Base-by-base conservation (phyloP, 1,139 yeast genomes). In the Hanseniaspora sp. region DNA sequence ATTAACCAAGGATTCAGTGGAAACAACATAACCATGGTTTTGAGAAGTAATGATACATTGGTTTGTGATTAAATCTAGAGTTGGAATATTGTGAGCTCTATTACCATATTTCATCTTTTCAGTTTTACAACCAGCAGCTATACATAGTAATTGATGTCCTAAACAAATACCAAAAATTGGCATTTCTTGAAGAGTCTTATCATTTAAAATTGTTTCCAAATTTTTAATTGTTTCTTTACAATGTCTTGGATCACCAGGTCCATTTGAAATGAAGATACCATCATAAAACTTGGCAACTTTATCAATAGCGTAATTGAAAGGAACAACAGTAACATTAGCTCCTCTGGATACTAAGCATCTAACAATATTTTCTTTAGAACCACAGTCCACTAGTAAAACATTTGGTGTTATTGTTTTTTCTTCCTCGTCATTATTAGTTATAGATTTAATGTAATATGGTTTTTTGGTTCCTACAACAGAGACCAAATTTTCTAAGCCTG, bases 171-270 rank as follows among this genome's bases (percentile, higher is more conserved):
- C 98, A 67, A 92, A 90, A 60, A 92, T 86, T 56, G 98, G 98
- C 59, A 94, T 79, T 43, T 85, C 78, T 59, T 74, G 76, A 46
- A 69, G 66, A 53, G 66, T 64, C 9, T 56, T 55, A 57, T 77
- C 67, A 46, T 77, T 77, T 82, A 92, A 82, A 56, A 94, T 79
- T 66, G 79, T 74, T 65, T 76, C 79, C 69, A 92, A 77, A 71
- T 83, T 80, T 62, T 77, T 78, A 48, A 86, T 87, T 15, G 98
- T 92, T 46, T 79, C 67, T 44, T 84, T 70, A 74, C 97, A 90
- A 71, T 86, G 95, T 55, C 95, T 86, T 67, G 98, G 98, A 71
- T 92, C 96, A 65, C 98, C 98, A 49, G 98, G 98, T 53, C 98
- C 98, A 68, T 92, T 92, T 52, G 96, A 86, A 62, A 92, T 81